Evolutionary conservation across 2,329 filamentous ascomycete species (phyloP), one percentile per base, ranked within the genome.

Genomic region (Huntiella abstrusa): DNA sequence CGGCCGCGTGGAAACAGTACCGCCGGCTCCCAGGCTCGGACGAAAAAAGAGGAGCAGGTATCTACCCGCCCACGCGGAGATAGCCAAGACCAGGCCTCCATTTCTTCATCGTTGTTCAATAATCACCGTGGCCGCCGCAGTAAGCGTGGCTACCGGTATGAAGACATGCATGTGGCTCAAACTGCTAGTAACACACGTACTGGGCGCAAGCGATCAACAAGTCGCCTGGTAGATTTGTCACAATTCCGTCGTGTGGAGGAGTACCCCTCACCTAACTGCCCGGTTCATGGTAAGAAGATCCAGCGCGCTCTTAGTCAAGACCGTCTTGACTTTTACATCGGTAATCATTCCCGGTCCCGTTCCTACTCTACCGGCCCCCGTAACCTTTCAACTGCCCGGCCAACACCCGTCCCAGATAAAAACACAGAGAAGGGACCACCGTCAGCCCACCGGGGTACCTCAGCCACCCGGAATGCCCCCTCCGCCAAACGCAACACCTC

Each of bases 241-340:
- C 48, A 50, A 22, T 51, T 51, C 33, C 45, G 44, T 7, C 15
- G 40, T 5, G 45, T 51, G 12, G 50, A 51, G 33, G 50, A 51
- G 17, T 50, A 48, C 34, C 44, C 38, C 2, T 46, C 45, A 10
- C 38, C 37, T 1, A 41, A 48, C 32, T 51, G 50, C 32, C 50
- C 50, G n/a, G 39, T 51, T 32, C 50, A 51, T 41, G 45, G 50
- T 7, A 34, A 32, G 5, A 34, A 33, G 7, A 13, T 15, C 2
- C 10, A n/a, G 4, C n/a, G 22, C 5, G 42, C 47, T 3, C 10
- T 13, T 2, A 47, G 46, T 19, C 17, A 43, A 19, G 33, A 17
- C 12, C 16, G 33, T 5, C 6, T 8, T 11, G 33, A 33, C 22
- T 32, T 36, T 35, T 15, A 42, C 15, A 17, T 16, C 10, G 19